Conservation (phyloP, 2,329 filamentous ascomycete species). For the Chrysoporthe cubensis region DNA sequence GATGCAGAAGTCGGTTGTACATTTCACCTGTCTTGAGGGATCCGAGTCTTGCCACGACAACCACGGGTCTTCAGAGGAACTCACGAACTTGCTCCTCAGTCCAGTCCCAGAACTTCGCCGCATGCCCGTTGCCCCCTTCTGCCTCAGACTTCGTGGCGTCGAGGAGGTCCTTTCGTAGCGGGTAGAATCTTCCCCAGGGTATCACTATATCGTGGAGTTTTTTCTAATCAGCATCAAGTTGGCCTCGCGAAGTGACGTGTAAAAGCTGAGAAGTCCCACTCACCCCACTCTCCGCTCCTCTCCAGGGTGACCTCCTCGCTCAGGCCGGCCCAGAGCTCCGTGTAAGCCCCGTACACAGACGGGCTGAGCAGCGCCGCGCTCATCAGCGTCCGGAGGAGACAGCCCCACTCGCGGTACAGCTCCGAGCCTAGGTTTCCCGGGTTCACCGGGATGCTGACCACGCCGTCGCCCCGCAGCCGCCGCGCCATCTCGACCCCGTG, state of each 20-base stretch:
- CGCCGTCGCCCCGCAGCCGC: constrained; percentile 30
- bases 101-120: constrained; percentile 46
- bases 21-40: background rate
- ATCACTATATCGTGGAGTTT: background rate
- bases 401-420: constrained; percentile 6
- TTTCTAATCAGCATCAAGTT: background rate
- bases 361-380: background rate
- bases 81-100: constrained; percentile 42
- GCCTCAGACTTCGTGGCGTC: constrained; percentile 36
- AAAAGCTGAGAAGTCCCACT: background rate
- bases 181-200: constrained; percentile 8
- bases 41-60: background rate
- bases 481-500: constrained; percentile 33
- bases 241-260: background rate
- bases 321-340: constrained; percentile 34
- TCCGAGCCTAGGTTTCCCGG: constrained; percentile 19
- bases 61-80: constrained; percentile 4
- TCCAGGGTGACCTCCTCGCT: constrained; percentile 4
- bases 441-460: constrained; percentile 32
- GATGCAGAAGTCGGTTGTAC: background rate
- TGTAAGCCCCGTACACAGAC: constrained; percentile 40
- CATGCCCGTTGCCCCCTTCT: constrained; percentile 44
- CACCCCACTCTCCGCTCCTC: constrained; percentile 5
- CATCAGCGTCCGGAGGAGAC: background rate
- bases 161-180: background rate